phyloP scores from a whole-genome alignment of 148 eudicot species.

The Vaccinium vitisidaea region DNA sequence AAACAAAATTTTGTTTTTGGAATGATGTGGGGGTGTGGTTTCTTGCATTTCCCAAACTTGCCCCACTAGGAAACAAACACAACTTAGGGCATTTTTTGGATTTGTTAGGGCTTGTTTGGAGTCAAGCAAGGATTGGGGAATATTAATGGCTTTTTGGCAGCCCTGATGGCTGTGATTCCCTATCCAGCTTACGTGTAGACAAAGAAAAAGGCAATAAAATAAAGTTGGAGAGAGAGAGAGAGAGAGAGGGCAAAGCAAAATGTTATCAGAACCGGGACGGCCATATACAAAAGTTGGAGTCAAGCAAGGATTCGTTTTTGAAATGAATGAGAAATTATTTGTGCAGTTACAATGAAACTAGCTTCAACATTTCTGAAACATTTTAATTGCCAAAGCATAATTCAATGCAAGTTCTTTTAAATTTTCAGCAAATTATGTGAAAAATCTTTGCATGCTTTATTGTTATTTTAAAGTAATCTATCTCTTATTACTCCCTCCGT shows the following conservation, averaged over 20 bases:
- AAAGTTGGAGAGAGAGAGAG: background rate
- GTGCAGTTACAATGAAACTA: too few species aligned
- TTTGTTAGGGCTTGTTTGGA: constrained; percentile 81
- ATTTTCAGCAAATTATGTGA: too few species aligned
- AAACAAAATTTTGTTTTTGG: constrained; percentile 35
- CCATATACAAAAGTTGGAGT: too few species aligned
- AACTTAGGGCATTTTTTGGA: constrained; percentile 45
- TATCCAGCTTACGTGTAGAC: constrained; percentile 42
- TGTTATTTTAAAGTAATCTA: too few species aligned
- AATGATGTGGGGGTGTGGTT: constrained; percentile 23
- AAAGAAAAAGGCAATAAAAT: constrained; percentile 13
- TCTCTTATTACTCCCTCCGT: too few species aligned
- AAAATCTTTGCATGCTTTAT: too few species aligned
- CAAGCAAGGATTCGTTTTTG: too few species aligned
- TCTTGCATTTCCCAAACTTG: constrained; percentile 44
- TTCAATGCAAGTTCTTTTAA: too few species aligned
- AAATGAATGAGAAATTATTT: too few species aligned
- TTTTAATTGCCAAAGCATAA: too few species aligned
- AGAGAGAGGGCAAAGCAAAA: background rate
- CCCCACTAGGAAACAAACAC: constrained; percentile 54
- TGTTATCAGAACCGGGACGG: background rate
- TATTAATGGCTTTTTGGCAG: constrained; percentile 36
- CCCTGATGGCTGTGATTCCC: constrained; percentile 34
- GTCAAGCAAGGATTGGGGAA: constrained; percentile 36
- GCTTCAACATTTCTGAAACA: too few species aligned